Base-by-base conservation (phyloP, 2,329 filamentous ascomycete species). In the Pseudogymnoascus sp. region DNA sequence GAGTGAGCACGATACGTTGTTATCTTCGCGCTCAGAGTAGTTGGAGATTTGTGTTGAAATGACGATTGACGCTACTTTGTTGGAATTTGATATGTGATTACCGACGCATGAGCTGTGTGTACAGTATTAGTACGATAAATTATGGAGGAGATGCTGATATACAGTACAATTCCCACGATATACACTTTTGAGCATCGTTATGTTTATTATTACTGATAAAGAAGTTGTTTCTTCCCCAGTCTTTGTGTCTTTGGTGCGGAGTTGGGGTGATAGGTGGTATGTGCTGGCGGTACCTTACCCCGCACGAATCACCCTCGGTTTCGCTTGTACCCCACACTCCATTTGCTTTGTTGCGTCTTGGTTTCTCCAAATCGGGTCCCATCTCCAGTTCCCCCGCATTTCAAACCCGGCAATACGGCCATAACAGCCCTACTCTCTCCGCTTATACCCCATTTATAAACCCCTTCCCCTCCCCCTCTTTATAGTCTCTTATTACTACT, bases 361-460 rank as follows among this genome's bases (percentile, higher is more conserved):
- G 50, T 5, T 36, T 56, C 50, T 56, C 50, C 50, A 56, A 56
- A 56, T 56, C 50, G 28, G 28, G 28, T 36, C 50, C 28, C 50
- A 31, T 5, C 50, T 36, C 28, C 50, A 56, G 34, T 36, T 36
- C 50, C 50, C 46, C 50, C 50, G 50, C 50, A 56, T 56, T 56
- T 56, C 50, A 21, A 50, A 34, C 50, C 50, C 50, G 50, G 50
- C 16, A 56, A 56, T 56, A 10, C 50, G 5, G 6, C 25, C 10
- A 34, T 11, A 56, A 21, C n/a, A 56, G 28, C 28, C 28, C 50
- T 34, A 53, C 28, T 7, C 28, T 36, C 28, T 21, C 28, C 50
- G 50, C 50, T 56, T 56, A 18, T 56, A 34, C 50, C 50, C 50
- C 28, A 56, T 56, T 56, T 56, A 56, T 56, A 56, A 56, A 56